Percentiles rank a stretch among this genome's conserved stretches.
Conservation (phyloP, 345 rosid genomes). For the Litchi chinensis region DNA sequence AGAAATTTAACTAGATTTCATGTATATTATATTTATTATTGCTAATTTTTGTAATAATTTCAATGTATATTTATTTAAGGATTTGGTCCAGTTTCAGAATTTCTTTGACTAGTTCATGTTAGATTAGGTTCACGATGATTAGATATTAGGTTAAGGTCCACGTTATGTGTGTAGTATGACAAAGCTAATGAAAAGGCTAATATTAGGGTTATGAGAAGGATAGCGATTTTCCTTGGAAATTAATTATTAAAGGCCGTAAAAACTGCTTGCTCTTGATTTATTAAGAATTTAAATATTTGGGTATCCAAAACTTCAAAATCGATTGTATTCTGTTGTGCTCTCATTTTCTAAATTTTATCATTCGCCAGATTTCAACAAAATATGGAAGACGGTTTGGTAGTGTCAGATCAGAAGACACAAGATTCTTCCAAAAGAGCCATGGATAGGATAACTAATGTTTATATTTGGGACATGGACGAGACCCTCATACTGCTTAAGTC, state of each 20-base stretch:
- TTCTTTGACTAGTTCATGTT: not conserved
- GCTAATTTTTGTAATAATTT: not conserved
- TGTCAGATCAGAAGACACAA: constrained; percentile 24
- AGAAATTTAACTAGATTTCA: not conserved
- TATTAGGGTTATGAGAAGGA: not conserved
- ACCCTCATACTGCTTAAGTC: constrained; percentile 90
- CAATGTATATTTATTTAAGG: not conserved
- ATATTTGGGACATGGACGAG: constrained; percentile 94
- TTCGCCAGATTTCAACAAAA: not conserved
- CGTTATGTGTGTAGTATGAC: not conserved
- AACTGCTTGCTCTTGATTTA: not conserved
- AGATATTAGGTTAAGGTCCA: not conserved
- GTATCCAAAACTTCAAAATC: not conserved
- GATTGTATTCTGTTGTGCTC: not conserved
- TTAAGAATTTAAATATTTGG: not conserved
- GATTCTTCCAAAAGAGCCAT: constrained; percentile 20
- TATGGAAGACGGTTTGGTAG: constrained; percentile 33
- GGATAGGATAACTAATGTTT: constrained; percentile 51
- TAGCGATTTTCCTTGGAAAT: not conserved
- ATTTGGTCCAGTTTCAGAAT: not conserved
- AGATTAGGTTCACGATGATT: not conserved
- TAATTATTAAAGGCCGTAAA: not conserved
- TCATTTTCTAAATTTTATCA: not conserved
- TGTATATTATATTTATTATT: not conserved
- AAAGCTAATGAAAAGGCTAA: not conserved